Evolutionary conservation across 257 asterid species (phyloP).

Genomic region (Lycium ferocissimum): DNA sequence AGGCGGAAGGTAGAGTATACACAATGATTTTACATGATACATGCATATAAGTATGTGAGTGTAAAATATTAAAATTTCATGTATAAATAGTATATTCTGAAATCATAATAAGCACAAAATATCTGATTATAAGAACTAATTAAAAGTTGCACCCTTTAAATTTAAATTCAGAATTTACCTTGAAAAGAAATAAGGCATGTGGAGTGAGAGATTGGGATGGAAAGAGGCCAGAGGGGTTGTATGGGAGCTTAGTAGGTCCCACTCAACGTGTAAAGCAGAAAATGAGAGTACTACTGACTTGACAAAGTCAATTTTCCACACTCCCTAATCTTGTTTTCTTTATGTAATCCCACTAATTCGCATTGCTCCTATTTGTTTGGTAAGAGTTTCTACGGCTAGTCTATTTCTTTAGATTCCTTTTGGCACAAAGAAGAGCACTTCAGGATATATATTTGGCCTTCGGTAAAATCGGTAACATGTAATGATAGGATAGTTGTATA

Average conservation of each 20-base stretch:
- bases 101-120: too few relatives aligned
- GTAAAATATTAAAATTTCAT: too few relatives aligned
- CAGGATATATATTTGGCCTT: neutral
- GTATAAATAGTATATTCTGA: too few relatives aligned
- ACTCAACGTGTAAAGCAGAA: conserved; percentile 12
- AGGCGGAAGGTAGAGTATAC: too few relatives aligned
- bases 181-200: too few relatives aligned
- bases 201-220: too few relatives aligned
- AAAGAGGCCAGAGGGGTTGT: conserved; percentile 20
- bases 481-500: too few relatives aligned
- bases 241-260: conserved; percentile 18
- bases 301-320: conserved; percentile 25
- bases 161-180: too few relatives aligned
- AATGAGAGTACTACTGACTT: neutral
- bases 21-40: too few relatives aligned
- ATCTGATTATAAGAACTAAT: too few relatives aligned
- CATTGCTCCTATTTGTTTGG: neutral
- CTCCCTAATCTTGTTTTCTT: neutral
- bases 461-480: neutral
- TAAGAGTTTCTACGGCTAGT: neutral
- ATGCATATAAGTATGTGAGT: too few relatives aligned
- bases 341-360: neutral
- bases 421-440: neutral
- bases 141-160: too few relatives aligned
- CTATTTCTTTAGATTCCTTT: conserved; percentile 9